These are phyloP conservation scores for Rhododendron griersonianum DNA, from an alignment of 148 eudicot species.

Conservation along the genomic window DNA sequence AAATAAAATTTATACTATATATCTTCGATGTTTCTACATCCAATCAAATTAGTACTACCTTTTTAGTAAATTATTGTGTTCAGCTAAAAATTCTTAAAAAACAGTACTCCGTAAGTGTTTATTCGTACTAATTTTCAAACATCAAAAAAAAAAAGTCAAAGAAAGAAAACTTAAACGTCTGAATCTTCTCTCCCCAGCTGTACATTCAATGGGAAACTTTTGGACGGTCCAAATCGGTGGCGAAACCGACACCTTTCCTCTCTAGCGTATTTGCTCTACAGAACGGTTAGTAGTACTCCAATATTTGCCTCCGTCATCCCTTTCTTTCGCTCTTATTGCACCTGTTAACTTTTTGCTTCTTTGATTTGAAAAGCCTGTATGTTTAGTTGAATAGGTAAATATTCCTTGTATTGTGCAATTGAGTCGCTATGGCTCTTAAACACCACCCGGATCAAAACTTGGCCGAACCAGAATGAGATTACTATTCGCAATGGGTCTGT, in stretches of 20 bases:
- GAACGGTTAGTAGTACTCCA: neutral
- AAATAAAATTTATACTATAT: too few relatives aligned
- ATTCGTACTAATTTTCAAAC: too few relatives aligned
- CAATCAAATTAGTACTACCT: too few relatives aligned
- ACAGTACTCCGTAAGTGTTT: too few relatives aligned
- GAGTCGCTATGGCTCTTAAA: neutral
- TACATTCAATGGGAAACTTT: neutral
- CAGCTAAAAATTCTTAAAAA: too few relatives aligned
- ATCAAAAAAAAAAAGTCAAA: too few relatives aligned
- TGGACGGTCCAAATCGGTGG: neutral
- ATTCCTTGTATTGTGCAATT: neutral
- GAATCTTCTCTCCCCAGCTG: too few relatives aligned
- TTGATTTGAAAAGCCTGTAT: too few relatives aligned
- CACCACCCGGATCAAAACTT: neutral
- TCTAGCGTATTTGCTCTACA: neutral
- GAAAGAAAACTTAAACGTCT: too few relatives aligned
- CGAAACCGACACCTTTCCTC: neutral
- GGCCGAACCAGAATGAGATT: neutral
- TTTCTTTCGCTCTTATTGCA: neutral
- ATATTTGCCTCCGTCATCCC: neutral
- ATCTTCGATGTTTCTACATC: too few relatives aligned
- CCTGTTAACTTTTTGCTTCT: neutral
- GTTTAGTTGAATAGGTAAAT: neutral
- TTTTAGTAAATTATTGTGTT: too few relatives aligned
- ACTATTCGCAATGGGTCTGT: neutral